Conservation (phyloP, 2,329 filamentous ascomycete genomes). For the Trichothecium roseum region DNA sequence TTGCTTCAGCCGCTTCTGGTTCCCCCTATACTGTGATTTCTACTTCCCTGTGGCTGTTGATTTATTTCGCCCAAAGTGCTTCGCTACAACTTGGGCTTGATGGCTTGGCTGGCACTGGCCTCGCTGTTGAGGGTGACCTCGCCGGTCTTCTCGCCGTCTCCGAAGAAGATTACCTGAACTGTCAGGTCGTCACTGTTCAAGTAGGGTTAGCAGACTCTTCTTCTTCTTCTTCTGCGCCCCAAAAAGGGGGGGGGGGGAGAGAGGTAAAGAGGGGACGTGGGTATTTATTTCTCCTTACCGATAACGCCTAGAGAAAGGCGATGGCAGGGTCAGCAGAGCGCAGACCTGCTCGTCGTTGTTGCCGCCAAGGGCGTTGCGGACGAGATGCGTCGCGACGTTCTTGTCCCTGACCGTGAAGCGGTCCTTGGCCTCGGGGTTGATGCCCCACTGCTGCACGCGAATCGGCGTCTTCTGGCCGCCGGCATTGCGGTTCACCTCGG, state of each 20-base stretch:
- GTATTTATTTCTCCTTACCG: too few relatives aligned
- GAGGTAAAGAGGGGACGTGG: too few relatives aligned
- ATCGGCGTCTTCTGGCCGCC: conserved; percentile 81
- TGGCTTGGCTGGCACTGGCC: conserved; percentile 52
- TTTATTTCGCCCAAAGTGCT: too few relatives aligned
- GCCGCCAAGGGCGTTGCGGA: conserved; percentile 88
- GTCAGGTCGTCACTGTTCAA: conserved; percentile 77
- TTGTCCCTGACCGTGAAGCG: conserved; percentile 93
- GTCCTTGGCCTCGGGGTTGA: conserved; percentile 60
- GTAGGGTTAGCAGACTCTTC: conserved; percentile 10
- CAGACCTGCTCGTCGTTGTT: conserved; percentile 90
- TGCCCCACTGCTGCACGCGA: conserved; percentile 83
- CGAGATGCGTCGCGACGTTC: conserved; percentile 91
- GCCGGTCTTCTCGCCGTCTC: conserved; percentile 65
- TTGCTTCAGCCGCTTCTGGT: too few relatives aligned
- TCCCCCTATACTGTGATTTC: too few relatives aligned
- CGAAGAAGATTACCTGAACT: conserved; percentile 98
- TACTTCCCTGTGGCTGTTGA: too few relatives aligned
- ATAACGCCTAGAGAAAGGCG: conserved; percentile 84
- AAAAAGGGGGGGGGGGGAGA: conserved; percentile 2
- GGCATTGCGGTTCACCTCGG: conserved; percentile 25
- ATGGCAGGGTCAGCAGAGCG: conserved; percentile 80
- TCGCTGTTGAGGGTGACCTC: conserved; percentile 78
- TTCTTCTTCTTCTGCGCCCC: conserved; percentile 5
- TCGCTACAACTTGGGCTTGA: conserved; percentile 27